Percentiles rank a stretch among this genome's conserved stretches.
Evolutionary conservation across 2,329 filamentous ascomycete species (phyloP).

Genomic region (Colletotrichum theobromicola): DNA sequence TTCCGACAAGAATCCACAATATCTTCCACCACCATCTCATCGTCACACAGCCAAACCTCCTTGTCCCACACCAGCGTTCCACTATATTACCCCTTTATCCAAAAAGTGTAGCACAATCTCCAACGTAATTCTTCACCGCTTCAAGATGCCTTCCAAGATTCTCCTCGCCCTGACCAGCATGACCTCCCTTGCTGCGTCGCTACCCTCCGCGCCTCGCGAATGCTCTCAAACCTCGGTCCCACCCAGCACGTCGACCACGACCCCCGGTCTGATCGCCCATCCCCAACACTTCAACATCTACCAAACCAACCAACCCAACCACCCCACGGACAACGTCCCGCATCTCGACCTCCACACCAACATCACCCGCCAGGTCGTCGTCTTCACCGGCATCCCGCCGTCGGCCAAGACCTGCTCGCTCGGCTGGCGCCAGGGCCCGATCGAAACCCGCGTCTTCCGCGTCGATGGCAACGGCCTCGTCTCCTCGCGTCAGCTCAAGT

Average conservation of each 20-base stretch:
- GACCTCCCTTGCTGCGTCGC: neutral
- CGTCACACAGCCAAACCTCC: neutral
- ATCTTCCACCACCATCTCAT: neutral
- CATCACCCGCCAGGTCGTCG: conserved; percentile 30
- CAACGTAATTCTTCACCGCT: neutral
- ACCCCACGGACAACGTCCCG: conserved; percentile 13
- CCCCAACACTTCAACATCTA: conserved; percentile 19
- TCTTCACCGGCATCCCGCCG: conserved; percentile 36
- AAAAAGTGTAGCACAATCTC: neutral
- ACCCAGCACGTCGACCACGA: neutral
- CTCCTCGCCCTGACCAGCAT: neutral
- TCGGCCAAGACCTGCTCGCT: conserved; percentile 31
- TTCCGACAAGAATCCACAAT: neutral
- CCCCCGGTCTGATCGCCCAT: neutral
- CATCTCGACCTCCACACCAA: conserved; percentile 28
- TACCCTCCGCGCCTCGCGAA: neutral
- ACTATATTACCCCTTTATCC: neutral
- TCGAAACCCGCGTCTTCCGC: conserved; percentile 40
- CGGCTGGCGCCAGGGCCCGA: conserved; percentile 37
- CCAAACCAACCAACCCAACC: neutral
- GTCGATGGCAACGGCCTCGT: conserved; percentile 33
- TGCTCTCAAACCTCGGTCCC: neutral
- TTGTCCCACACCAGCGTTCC: neutral
- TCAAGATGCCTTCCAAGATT: neutral
- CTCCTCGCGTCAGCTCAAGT: conserved; percentile 4